A percentile compares a stretch with the other conserved stretches of the same genome.
Conservation (phyloP, 768 basidiomycete species). For the Suillus subalutaceus region DNA sequence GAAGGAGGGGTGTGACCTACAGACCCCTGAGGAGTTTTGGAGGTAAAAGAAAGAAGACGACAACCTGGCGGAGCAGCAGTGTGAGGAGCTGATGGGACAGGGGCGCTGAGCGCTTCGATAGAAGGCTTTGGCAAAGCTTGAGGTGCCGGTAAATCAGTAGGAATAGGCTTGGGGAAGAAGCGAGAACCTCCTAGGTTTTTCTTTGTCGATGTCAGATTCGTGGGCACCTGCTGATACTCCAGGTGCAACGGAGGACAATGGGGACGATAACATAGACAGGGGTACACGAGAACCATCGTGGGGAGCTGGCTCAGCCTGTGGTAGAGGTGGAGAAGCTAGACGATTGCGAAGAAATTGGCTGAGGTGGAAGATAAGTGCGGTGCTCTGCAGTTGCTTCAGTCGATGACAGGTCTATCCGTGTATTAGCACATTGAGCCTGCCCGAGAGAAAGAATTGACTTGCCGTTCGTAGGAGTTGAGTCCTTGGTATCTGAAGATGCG, state of each 20-base stretch:
- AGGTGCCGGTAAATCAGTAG: constrained; percentile 23
- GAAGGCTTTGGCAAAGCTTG: constrained; percentile 20
- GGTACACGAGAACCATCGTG: constrained; percentile 11
- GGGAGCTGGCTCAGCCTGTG: constrained; percentile 17
- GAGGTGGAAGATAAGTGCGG: neutral
- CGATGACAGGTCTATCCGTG: neutral
- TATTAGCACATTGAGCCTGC: neutral
- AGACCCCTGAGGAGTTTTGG: constrained; percentile 28
- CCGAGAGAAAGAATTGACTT: constrained; percentile 8
- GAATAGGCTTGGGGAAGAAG: constrained; percentile 37
- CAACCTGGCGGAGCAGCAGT: constrained; percentile 45
- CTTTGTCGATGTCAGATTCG: constrained; percentile 26
- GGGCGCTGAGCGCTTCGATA: constrained; percentile 47
- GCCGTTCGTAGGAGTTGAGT: constrained; percentile 15
- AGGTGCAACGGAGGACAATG: constrained; percentile 17
- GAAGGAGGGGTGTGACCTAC: constrained; percentile 20
- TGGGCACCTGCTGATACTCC: neutral
- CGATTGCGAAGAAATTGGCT: constrained; percentile 12
- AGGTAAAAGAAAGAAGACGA: constrained; percentile 44
- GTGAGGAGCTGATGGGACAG: constrained; percentile 32
- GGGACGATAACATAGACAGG: constrained; percentile 15
- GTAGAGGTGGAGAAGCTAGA: constrained; percentile 18
- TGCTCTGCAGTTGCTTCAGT: neutral
- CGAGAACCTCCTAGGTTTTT: constrained; percentile 35
- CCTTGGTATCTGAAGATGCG: constrained; percentile 1